phyloP scores from a whole-genome alignment of 129 eudicot species.

The Flaveria robusta region DNA sequence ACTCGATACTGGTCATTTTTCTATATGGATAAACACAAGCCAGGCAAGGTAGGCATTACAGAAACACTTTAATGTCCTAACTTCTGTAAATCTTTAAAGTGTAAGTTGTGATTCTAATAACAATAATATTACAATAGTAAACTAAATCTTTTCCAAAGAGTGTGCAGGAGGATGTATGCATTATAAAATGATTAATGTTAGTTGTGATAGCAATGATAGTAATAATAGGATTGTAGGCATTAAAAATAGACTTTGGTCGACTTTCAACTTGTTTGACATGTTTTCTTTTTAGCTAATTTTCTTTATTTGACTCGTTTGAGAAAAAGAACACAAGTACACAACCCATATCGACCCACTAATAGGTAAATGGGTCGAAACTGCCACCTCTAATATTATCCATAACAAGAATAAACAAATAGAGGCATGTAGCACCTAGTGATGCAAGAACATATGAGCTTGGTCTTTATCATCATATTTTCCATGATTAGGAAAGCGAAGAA shows the following conservation, averaged over 20 bases:
- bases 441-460: conserved; percentile 1
- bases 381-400: neutral
- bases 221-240: neutral
- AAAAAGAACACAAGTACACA: neutral
- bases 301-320: neutral
- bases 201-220: neutral
- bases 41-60: neutral
- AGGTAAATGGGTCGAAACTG: conserved; percentile 3
- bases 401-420: neutral
- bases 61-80: neutral
- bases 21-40: neutral
- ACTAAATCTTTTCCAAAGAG: neutral
- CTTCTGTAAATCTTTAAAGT: neutral
- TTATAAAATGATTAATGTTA: neutral
- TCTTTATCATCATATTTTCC: conserved; percentile 1
- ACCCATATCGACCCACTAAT: neutral
- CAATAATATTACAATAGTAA: neutral
- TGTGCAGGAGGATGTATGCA: neutral
- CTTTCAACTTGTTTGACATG: neutral
- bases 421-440: neutral
- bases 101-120: neutral
- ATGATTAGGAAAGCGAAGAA: neutral
- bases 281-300: neutral
- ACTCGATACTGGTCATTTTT: neutral
- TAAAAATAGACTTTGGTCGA: neutral